Base-by-base conservation (phyloP, 257 asterid genomes). In the Solanum ossicruentum region DNA sequence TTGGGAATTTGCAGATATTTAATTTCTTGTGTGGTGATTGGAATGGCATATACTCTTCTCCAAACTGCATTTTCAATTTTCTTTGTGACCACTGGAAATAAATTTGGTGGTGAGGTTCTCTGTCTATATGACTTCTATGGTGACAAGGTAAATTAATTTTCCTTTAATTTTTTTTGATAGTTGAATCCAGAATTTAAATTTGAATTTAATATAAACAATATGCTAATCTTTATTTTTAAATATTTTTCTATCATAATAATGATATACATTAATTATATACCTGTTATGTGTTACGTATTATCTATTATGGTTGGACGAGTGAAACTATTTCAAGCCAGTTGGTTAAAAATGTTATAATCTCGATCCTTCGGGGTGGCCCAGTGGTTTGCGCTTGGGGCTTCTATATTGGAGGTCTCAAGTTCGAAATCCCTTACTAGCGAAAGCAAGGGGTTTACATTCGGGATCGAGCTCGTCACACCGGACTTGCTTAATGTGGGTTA, bases 31-130 rank as follows among this genome's bases (percentile, higher is more conserved):
- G 88, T 43, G 17, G 89, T 92, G 0, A 49, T 92, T 39, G 94
- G 94, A 84, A 52, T 89, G 10, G 89, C 89, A 0, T 90, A 88
- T 18, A 85, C 92, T 8, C 88, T 92, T 10, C 36, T 92, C 47
- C 92, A 89, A 88, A 56, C 82, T 65, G 92, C 92, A 51, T 90
- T 92, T 77, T 77, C 92, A 47, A 83, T 92, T 60, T 87, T 70
- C 26, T 71, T 75, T 32, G 90, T 90, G 67, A 86, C 71, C 88
- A 84, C 91, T 2, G 93, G 94, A 28, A 90, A 92, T 84, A 88
- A 90, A n/a, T 9, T 90, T 52, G 92, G 92, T 1, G 94, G 91
- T 15, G 91, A 87, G 17, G 87, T 80, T 47, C 13, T 89, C 21
- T 41, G 71, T 8, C 75, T 83, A 43, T 36, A 89, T 65, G 93